A percentile compares a stretch with the other conserved stretches of the same genome.
Evolutionary conservation across 2,329 filamentous ascomycete species (phyloP).

Genomic region (Coniochaeta ligniaria): DNA sequence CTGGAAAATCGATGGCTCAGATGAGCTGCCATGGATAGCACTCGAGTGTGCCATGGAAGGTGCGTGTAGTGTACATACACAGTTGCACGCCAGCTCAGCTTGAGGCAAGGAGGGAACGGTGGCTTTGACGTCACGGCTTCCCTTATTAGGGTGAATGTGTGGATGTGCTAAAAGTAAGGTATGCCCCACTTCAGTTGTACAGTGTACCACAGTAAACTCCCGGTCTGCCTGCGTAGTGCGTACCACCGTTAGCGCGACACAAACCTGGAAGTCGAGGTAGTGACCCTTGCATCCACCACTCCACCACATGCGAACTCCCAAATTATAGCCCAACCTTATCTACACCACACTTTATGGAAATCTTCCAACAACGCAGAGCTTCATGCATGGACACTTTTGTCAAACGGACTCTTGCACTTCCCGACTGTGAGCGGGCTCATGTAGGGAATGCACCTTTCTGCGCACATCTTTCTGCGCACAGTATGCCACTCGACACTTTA

Average conservation of each 20-base stretch:
- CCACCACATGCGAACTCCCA: not conserved
- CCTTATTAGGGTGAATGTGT: not conserved
- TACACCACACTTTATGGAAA: not conserved
- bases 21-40: not conserved
- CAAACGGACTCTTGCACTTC: not conserved
- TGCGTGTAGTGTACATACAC: not conserved
- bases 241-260: too few relatives aligned
- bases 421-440: not conserved
- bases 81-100: not conserved
- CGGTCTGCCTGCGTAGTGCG: too few relatives aligned
- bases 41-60: not conserved
- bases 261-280: too few relatives aligned
- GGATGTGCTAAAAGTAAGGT: not conserved
- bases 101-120: not conserved
- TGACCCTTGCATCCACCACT: not conserved
- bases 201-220: too few relatives aligned
- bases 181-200: not conserved
- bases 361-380: not conserved
- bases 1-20: too few relatives aligned
- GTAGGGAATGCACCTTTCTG: not conserved
- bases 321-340: not conserved
- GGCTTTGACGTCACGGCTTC: not conserved
- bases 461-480: not conserved
- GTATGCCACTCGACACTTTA: not conserved
- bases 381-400: not conserved